Evolutionary conservation across 441 rosid species (phyloP).

Genomic region (Manihot esculenta): DNA sequence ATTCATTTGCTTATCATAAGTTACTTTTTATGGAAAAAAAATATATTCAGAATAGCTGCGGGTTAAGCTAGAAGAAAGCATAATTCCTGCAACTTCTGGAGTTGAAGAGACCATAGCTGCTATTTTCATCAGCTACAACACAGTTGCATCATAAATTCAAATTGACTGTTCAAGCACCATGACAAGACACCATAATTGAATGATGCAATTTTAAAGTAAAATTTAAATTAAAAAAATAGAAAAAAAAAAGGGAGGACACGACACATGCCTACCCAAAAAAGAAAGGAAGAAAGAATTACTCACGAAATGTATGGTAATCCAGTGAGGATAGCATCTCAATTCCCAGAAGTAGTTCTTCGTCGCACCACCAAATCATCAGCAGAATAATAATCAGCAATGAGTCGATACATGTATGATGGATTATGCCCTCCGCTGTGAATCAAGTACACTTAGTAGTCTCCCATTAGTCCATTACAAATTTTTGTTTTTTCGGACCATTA

Average conservation of each 20-base stretch:
- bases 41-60: background rate
- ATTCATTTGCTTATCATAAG: background rate
- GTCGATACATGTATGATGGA: conserved; percentile 95
- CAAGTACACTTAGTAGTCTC: background rate
- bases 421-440: conserved; percentile 91
- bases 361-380: conserved; percentile 90
- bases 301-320: conserved; percentile 18
- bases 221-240: background rate
- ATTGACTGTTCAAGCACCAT: background rate
- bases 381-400: conserved; percentile 93
- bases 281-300: conserved; percentile 8
- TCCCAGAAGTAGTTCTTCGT: conserved; percentile 41
- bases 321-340: conserved; percentile 22
- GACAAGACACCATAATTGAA: background rate
- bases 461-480: too few species aligned
- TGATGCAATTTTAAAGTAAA: too few species aligned
- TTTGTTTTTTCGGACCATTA: too few species aligned
- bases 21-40: background rate
- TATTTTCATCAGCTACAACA: background rate
- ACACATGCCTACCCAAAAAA: background rate
- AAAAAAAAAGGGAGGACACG: too few species aligned
- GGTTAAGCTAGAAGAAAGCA: background rate
- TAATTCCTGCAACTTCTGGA: background rate
- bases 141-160: background rate
- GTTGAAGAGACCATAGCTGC: background rate